Evolutionary conservation across 2,329 filamentous ascomycete species (phyloP).

Genomic region (Colletotrichum lupini): DNA sequence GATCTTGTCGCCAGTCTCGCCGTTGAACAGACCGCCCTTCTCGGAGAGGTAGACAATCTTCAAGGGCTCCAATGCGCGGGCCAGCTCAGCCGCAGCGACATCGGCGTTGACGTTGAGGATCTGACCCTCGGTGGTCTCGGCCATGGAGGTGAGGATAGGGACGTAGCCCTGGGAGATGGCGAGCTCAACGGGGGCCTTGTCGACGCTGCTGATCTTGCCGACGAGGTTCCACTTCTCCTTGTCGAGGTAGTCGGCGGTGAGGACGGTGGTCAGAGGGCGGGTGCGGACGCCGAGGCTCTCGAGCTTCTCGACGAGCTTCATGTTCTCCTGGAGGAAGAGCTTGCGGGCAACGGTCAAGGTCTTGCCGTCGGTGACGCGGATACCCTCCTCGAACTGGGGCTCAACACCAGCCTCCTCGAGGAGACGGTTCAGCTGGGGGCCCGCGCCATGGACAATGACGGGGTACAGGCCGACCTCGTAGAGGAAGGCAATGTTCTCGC

Average conservation of each 20-base stretch:
- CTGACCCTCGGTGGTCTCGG: slow-evolving; percentile 90
- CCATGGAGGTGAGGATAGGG: slow-evolving; percentile 95
- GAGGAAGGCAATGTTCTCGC: slow-evolving; percentile 87
- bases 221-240: slow-evolving; percentile 97
- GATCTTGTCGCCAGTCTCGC: slow-evolving; percentile 93
- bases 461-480: slow-evolving; percentile 96
- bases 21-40: slow-evolving; percentile 95
- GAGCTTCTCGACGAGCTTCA: slow-evolving; percentile 89
- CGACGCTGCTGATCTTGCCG: slow-evolving; percentile 93
- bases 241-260: slow-evolving; percentile 93
- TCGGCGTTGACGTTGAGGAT: slow-evolving; percentile 98
- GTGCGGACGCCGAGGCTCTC: slow-evolving; percentile 91
- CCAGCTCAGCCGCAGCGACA: slow-evolving; percentile 93
- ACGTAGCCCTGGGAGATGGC: slow-evolving; percentile 92
- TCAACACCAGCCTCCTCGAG: slow-evolving; percentile 92
- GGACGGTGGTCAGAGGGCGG: slow-evolving; percentile 89
- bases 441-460: slow-evolving; percentile 94
- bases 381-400: slow-evolving; percentile 96
- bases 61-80: slow-evolving; percentile 86
- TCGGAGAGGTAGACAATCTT: slow-evolving; percentile 99
- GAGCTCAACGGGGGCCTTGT: slow-evolving; percentile 89
- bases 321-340: slow-evolving; percentile 94
- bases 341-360: slow-evolving; percentile 91
- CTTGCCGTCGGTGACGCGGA: slow-evolving; percentile 94
- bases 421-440: slow-evolving; percentile 93